phyloP scores from a whole-genome alignment of 2,329 filamentous ascomycete species.

The Fusarium secorum region DNA sequence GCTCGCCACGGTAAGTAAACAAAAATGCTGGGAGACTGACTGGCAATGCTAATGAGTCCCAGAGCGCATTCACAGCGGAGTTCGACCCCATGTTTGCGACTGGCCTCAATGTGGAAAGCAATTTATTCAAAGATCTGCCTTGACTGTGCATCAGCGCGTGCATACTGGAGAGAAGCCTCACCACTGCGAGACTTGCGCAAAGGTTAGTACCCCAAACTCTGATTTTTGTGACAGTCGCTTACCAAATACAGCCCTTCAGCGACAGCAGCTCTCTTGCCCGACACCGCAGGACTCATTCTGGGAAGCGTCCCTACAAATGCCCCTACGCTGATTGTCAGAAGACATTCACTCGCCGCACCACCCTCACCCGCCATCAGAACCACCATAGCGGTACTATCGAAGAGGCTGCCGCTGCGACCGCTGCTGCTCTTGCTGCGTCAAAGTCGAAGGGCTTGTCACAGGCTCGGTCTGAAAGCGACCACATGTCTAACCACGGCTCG shows the following conservation, averaged over 20 bases:
- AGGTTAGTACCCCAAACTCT: constrained; percentile 65
- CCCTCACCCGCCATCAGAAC: constrained; percentile 93
- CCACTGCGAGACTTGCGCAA: constrained; percentile 95
- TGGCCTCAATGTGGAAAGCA: constrained; percentile 89
- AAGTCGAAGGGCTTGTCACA: constrained; percentile 53
- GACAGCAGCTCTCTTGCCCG: constrained; percentile 94
- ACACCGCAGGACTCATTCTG: constrained; percentile 93
- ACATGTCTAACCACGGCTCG: constrained; percentile 75
- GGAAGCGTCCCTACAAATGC: constrained; percentile 96
- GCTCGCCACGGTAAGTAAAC: constrained; percentile 82
- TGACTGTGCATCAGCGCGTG: constrained; percentile 94
- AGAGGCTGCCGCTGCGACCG: constrained; percentile 88
- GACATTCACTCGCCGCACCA: constrained; percentile 95
- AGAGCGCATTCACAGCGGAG: constrained; percentile 96
- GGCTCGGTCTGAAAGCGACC: constrained; percentile 73
- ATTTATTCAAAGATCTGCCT: constrained; percentile 94
- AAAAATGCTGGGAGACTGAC: background rate
- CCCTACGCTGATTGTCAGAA: constrained; percentile 98
- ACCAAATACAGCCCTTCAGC: constrained; percentile 79
- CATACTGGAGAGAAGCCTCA: constrained; percentile 99
- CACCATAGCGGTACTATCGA: constrained; percentile 95
- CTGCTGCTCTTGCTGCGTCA: constrained; percentile 76
- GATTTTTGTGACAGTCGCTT: background rate
- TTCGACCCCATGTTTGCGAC: constrained; percentile 92
- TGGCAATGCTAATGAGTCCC: constrained; percentile 48